A percentile compares a stretch with the other conserved stretches of the same genome.
Conservation (phyloP, 352 stramenopile genomes). For the Phytopythium boreale region DNA sequence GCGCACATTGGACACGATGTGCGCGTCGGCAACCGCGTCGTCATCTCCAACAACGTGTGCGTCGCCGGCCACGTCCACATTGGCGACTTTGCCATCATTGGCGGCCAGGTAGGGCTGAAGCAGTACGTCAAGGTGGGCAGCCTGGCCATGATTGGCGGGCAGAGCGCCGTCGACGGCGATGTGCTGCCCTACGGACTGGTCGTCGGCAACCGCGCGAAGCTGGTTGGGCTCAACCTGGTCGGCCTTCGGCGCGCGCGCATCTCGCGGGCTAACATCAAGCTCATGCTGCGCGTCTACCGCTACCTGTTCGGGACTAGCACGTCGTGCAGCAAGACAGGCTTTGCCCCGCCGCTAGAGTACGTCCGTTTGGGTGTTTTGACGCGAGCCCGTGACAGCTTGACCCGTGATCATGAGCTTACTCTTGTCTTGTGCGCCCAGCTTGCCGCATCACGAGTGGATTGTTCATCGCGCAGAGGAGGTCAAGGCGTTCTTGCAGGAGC, state of each 20-base stretch:
- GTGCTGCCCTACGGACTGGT: conserved; percentile 77
- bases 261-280: conserved; percentile 62
- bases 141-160: conserved; percentile 74
- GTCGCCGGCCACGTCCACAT: conserved; percentile 79
- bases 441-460: conserved; percentile 50
- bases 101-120: conserved; percentile 76
- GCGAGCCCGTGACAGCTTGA: not conserved
- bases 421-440: conserved; percentile 22
- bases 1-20: conserved; percentile 76
- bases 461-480: conserved; percentile 50
- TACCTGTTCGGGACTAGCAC: conserved; percentile 65
- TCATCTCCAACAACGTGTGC: conserved; percentile 83
- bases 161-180: conserved; percentile 80
- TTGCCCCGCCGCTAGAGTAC: conserved; percentile 72
- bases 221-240: conserved; percentile 73
- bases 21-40: conserved; percentile 55
- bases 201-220: conserved; percentile 73
- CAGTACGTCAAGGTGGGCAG: conserved; percentile 69
- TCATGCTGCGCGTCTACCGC: conserved; percentile 71
- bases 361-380: not conserved
- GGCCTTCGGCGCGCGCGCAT: conserved; percentile 64
- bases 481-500: conserved; percentile 39
- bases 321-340: conserved; percentile 54
- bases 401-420: not conserved
- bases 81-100: conserved; percentile 70